Base-by-base conservation (phyloP, 2,329 filamentous ascomycete species). In the Trichoderma arundinaceum region DNA sequence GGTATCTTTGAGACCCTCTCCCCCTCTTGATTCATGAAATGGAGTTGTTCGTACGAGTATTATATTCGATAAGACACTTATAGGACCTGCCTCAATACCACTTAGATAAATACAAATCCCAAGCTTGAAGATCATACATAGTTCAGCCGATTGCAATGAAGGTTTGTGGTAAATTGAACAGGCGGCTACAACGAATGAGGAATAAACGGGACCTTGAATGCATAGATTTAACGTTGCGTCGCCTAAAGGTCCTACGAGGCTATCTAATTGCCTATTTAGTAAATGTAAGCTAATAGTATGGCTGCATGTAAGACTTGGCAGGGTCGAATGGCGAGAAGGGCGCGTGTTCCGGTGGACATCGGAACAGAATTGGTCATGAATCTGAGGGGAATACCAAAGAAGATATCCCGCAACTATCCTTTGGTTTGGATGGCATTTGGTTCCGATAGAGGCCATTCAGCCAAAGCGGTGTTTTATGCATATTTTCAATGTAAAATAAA, bases 241-340 rank as follows among this genome's bases (percentile, higher is more conserved):
- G 39, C 15, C 39, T 35, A 53, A 53, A 35, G 7, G 32, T 15
- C 32, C 3, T 17, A 12, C 6, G 44, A 19, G 7, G 7, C 19
- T 12, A 51, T 51, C 17, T 9, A 35, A 32, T 22, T 41, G 17
- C 33, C 17, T 32, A 38, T 41, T 39, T 43, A 19, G 46, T 1
- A 53, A 33, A 52, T 35, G n/a, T 35, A 10, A 43, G 6, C 3
- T 49, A 15, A 4, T 12, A n/a, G n/a, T 15, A n/a, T 52, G 8
- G 13, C 28, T 61, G 46, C 22, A 52, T 43, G 58, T 49, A 33
- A 41, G 35, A 61, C 39, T 33, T 33, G 49, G 15, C 48, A 33
- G 15, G 22, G 46, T 32, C 12, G 7, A 28, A 41, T 2, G 33
- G 17, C 19, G 17, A 28, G 35, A 19, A 33, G 1, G 13, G 35